Conservation (phyloP, 2,329 filamentous ascomycete genomes). For the Immersiporthe knoxdaviesiana region DNA sequence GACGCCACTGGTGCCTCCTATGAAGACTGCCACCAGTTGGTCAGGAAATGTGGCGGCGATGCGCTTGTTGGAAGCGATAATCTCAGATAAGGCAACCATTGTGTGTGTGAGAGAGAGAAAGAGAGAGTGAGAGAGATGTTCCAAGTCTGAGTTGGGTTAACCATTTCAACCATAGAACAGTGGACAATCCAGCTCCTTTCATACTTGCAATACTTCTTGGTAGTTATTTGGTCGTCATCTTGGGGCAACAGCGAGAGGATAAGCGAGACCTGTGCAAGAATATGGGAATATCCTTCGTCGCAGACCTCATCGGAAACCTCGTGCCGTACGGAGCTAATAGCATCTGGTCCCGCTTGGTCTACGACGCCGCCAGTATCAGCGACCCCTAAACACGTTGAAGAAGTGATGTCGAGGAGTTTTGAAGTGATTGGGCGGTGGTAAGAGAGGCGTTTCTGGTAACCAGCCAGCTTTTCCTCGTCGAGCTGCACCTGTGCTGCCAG, state of each 20-base stretch:
- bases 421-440: neutral
- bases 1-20: conserved; percentile 58
- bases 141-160: neutral
- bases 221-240: neutral
- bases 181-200: neutral
- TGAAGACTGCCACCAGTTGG: conserved; percentile 49
- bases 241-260: conserved; percentile 26
- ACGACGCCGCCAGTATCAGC: neutral
- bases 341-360: neutral
- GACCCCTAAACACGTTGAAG: neutral
- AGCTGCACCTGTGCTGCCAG: conserved; percentile 13
- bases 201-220: too few species aligned
- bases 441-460: neutral
- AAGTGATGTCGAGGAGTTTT: neutral
- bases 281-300: conserved; percentile 8
- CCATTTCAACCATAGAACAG: neutral
- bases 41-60: conserved; percentile 33
- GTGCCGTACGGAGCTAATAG: neutral
- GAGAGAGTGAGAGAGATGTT: neutral
- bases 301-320: conserved; percentile 3
- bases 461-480: neutral
- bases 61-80: conserved; percentile 40
- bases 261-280: conserved; percentile 22
- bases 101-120: neutral
- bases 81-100: conserved; percentile 13